Evolutionary conservation across 2,329 filamentous ascomycete species (phyloP).

Genomic region (Fusarium miscanthi): DNA sequence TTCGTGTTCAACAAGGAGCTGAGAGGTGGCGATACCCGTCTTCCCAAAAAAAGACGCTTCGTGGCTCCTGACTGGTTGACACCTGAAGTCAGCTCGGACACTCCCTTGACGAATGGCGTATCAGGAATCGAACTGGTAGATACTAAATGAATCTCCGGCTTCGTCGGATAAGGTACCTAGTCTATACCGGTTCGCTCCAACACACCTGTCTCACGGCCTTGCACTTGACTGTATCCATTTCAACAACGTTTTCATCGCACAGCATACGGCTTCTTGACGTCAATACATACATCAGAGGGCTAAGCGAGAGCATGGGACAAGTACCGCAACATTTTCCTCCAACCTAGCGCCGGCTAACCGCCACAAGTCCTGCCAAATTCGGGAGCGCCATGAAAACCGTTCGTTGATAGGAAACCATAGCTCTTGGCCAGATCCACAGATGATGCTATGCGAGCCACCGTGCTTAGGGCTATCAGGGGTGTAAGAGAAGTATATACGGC

Average conservation of each 20-base stretch:
- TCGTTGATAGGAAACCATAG: slow-evolving; percentile 10
- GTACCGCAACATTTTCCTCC: slow-evolving; percentile 1
- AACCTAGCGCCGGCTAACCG: slow-evolving; percentile 12
- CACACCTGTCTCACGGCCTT: background rate
- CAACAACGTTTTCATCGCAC: background rate
- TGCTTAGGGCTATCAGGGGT: slow-evolving; percentile 10
- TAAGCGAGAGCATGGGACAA: slow-evolving; percentile 4
- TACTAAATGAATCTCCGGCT: slow-evolving; percentile 7
- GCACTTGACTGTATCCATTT: background rate
- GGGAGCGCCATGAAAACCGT: slow-evolving; percentile 16
- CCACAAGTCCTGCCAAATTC: slow-evolving; percentile 3
- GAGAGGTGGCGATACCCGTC: slow-evolving; percentile 32
- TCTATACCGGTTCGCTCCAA: slow-evolving; percentile 2
- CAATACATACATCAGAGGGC: slow-evolving; percentile 6
- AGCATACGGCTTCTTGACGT: slow-evolving; percentile 9
- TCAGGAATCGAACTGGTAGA: slow-evolving; percentile 2
- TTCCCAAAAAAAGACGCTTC: slow-evolving; percentile 30
- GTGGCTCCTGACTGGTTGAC: slow-evolving; percentile 38
- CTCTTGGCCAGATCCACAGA: slow-evolving; percentile 32
- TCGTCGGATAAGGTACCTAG: slow-evolving; percentile 3
- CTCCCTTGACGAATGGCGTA: slow-evolving; percentile 33
- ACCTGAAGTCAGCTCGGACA: slow-evolving; percentile 16
- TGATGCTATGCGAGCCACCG: slow-evolving; percentile 34
- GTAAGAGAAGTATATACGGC: slow-evolving; percentile 5
- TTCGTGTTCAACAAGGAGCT: slow-evolving; percentile 5